Conservation (phyloP, 2,329 filamentous ascomycete genomes). For the Sphaceloma murrayae region DNA sequence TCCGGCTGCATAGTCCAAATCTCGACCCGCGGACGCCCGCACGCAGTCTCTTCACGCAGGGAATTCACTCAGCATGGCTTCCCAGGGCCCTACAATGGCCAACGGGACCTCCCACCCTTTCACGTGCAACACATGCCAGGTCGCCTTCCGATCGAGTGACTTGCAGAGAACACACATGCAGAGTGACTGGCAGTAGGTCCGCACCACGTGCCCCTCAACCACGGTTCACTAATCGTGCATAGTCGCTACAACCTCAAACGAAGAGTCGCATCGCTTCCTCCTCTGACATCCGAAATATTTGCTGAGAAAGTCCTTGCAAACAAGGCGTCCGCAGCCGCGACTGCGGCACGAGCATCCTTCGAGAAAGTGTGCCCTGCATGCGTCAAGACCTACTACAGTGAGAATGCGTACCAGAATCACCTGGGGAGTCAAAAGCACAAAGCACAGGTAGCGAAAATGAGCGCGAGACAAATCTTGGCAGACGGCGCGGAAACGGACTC, state of each 20-base stretch:
- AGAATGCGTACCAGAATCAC: conserved; percentile 93
- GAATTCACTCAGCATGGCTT: conserved; percentile 10
- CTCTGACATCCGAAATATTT: conserved; percentile 85
- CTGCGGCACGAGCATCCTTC: conserved; percentile 79
- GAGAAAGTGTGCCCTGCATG: conserved; percentile 75
- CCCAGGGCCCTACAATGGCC: not conserved
- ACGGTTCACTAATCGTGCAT: no score
- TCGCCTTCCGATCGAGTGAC: conserved; percentile 90
- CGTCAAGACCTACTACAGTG: conserved; percentile 88
- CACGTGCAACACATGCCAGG: conserved; percentile 96
- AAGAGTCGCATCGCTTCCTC: conserved; percentile 78
- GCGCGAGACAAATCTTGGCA: conserved; percentile 42
- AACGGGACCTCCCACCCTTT: conserved; percentile 61
- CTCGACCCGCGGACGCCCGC: no score
- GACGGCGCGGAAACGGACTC: conserved; percentile 56
- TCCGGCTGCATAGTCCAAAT: no score
- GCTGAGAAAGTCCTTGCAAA: conserved; percentile 92
- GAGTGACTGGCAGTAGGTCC: conserved; percentile 96
- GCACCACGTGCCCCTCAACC: conserved; percentile 15
- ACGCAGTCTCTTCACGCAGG: no score
- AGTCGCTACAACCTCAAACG: conserved; percentile 96
- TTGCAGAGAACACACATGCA: conserved; percentile 94
- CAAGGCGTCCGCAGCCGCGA: conserved; percentile 71
- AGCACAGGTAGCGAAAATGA: conserved; percentile 49
- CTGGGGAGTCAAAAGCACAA: conserved; percentile 84